Percentiles rank a stretch among this genome's conserved stretches.
These are phyloP conservation scores for Colletotrichum horii DNA, from an alignment of 2,329 filamentous ascomycete species.

Conservation along the genomic window DNA sequence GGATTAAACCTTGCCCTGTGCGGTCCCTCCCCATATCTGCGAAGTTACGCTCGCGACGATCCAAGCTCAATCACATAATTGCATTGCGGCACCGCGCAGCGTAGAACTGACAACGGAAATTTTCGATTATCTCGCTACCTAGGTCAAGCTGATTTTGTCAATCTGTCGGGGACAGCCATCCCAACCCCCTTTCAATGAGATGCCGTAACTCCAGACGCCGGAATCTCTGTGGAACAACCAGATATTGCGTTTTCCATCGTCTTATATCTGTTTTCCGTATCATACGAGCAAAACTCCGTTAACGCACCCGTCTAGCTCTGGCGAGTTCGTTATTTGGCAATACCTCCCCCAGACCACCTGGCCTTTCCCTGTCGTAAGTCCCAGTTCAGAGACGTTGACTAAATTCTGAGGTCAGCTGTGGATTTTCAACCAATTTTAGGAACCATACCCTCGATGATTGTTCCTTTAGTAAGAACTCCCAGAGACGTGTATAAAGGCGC, in stretches of 20 bases:
- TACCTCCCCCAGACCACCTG: slow-evolving; percentile 87
- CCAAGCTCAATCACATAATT: neutral
- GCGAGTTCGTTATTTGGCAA: slow-evolving; percentile 61
- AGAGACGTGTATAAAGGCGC: slow-evolving; percentile 84
- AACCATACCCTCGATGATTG: slow-evolving; percentile 18
- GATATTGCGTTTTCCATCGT: neutral
- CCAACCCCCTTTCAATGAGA: neutral
- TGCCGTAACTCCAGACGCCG: slow-evolving; percentile 13
- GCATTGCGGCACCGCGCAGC: neutral
- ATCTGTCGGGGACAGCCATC: neutral
- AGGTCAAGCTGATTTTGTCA: neutral
- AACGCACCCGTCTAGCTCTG: slow-evolving; percentile 52
- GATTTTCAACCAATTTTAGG: neutral
- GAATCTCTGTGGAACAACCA: neutral
- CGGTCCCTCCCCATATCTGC: neutral
- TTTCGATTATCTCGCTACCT: neutral
- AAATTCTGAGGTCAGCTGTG: neutral
- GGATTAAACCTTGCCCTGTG: neutral
- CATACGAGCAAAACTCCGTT: slow-evolving; percentile 35
- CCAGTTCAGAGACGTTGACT: slow-evolving; percentile 91
- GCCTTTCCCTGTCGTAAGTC: slow-evolving; percentile 94
- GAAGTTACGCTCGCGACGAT: accelerated
- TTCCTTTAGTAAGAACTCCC: slow-evolving; percentile 87
- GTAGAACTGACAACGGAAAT: neutral
- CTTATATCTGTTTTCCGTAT: neutral